These are phyloP conservation scores for Novymonas esmeraldas DNA, from an alignment of 208 protist genomes.

Conservation along the genomic window DNA sequence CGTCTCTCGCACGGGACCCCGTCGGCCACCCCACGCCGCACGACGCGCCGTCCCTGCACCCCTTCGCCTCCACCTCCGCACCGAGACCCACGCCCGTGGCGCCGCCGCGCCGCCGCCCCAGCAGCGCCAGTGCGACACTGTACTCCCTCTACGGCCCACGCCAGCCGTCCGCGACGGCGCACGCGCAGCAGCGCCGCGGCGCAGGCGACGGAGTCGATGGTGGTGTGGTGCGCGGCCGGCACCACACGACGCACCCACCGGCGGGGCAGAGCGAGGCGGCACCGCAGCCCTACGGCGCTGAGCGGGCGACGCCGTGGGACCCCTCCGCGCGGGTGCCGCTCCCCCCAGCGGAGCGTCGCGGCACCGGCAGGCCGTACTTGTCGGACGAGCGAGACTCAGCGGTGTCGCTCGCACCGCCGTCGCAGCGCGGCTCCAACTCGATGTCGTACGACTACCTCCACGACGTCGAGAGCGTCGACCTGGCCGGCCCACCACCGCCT, in stretches of 20 bases:
- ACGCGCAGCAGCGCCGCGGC: neutral
- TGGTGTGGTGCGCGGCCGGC: neutral
- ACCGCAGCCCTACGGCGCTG: neutral
- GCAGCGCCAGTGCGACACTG: conserved; percentile 11
- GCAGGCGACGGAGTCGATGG: neutral
- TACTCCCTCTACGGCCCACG: conserved; percentile 6
- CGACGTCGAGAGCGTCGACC: too few relatives aligned
- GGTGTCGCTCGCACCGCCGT: neutral
- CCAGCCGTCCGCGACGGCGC: neutral
- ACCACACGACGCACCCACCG: neutral
- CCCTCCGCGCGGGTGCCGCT: conserved; percentile 7
- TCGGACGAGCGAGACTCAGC: neutral
- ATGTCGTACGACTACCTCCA: too few relatives aligned
- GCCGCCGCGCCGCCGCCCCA: conserved; percentile 3
- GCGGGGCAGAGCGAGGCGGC: neutral
- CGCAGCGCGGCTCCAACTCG: neutral
- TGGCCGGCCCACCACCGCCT: too few relatives aligned
- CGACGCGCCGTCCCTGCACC: neutral
- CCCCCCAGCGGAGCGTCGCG: conserved; percentile 6
- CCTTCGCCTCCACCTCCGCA: neutral
- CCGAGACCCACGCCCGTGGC: neutral
- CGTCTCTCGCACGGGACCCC: neutral
- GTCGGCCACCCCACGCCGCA: neutral
- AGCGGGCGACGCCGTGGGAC: neutral
- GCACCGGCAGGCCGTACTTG: neutral